Base-by-base conservation (phyloP, 139 green algal genomes). In the Chlorella sp. region DNA sequence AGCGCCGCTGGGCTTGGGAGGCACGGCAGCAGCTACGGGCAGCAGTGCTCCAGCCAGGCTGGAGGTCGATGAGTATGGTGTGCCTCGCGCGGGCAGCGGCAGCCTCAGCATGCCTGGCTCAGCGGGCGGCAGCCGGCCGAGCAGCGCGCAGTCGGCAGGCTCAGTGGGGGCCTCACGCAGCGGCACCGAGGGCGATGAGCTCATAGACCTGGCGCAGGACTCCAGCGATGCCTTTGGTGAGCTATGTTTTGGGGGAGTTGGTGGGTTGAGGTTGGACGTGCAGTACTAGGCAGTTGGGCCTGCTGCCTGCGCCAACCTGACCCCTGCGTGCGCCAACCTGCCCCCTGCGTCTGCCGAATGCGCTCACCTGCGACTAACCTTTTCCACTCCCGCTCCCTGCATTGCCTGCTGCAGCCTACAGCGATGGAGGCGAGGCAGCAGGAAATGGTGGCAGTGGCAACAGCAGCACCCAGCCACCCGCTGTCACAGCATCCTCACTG, bases 21-120 rank as follows among this genome's bases (percentile, higher is more conserved):
- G 80, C 44, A 70, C 80, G 12, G 87, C 83, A 0, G 65, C n/a
- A 74, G 63, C 26, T 9, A 51, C 44, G 47, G n/a, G 25, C 51
- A 60, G 51, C 51, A 60, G 51, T 15, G 51, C 51, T 23, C 12
- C 13, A 60, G 51, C 32, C 51, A 68, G 26, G 80, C 74, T 90
- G 41, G 88, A 90, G 36, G 88, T 91, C 39, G 88, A 91, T 44
- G 85, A 90, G 18, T 84, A 88, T 39, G 88, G 88, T 20, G 32
- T 90, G 25, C 81, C 85, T 3, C 81, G 76, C 3, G 64, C 57
- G 9, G 71, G 56, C 21, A 85, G 80, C 30, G 78, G 64, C 68
- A 84, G 80, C 51, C 67, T 78, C 39, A 81, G 36, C 28, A 21
- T 55, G 30, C 32, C 28, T 30, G 1, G 34, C 34, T 21, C 34